Conservation (phyloP, 2,329 filamentous ascomycete genomes). For the Gaeumannomyces tritici region DNA sequence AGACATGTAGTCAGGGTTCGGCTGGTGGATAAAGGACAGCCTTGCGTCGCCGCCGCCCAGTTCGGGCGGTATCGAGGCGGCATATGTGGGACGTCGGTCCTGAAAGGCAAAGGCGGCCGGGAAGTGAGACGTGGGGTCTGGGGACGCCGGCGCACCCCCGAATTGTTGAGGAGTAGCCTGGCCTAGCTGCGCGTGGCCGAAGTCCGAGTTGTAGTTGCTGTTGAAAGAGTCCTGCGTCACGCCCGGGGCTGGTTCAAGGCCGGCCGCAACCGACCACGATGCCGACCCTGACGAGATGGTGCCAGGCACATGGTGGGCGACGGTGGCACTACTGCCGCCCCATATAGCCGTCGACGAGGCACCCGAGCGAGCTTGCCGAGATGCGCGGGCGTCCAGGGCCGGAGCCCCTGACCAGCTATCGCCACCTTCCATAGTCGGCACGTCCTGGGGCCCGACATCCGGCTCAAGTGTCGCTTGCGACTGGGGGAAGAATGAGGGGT, state of each 20-base stretch:
- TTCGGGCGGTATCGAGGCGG: slow-evolving; percentile 21
- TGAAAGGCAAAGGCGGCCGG: slow-evolving; percentile 32
- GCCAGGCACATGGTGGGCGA: background rate
- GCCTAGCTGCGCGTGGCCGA: background rate
- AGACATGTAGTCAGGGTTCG: slow-evolving; percentile 36
- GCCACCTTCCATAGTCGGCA: slow-evolving; percentile 3
- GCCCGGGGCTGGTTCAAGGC: background rate
- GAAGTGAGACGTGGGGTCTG: slow-evolving; percentile 6
- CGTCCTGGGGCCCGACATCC: slow-evolving; percentile 9
- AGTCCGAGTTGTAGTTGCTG: background rate
- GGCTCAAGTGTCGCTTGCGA: background rate
- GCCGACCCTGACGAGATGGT: background rate
- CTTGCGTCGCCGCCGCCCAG: slow-evolving; percentile 15
- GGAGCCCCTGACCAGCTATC: background rate
- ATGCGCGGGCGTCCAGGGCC: background rate
- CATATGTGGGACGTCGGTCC: slow-evolving; percentile 22
- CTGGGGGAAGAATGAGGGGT: slow-evolving; percentile 4
- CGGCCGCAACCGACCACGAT: background rate
- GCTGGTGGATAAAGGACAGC: slow-evolving; percentile 35
- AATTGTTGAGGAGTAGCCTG: background rate
- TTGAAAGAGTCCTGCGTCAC: background rate
- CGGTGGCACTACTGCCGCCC: background rate
- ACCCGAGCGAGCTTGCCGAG: background rate
- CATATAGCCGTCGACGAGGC: background rate
- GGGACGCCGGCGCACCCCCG: background rate